These are phyloP conservation scores for Monilinia fructicola DNA, from an alignment of 2,329 filamentous ascomycete genomes.

Conservation along the genomic window DNA sequence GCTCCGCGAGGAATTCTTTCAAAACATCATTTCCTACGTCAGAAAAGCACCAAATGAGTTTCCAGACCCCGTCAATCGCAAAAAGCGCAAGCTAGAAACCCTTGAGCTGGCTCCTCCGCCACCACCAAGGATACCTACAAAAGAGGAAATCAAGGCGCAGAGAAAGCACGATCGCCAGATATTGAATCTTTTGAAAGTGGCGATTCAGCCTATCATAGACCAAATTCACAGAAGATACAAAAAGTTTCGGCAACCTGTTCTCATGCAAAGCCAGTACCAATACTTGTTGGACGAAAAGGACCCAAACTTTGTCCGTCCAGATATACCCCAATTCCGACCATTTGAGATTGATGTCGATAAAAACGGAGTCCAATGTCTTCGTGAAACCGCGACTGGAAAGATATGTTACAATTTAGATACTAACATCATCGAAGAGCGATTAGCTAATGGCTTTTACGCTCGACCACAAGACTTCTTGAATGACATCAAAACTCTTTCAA, in stretches of 20 bases:
- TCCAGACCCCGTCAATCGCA: conserved; percentile 80
- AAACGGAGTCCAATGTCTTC: conserved; percentile 72
- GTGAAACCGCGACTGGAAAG: conserved; percentile 73
- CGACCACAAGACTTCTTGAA: conserved; percentile 84
- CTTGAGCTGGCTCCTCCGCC: conserved; percentile 69
- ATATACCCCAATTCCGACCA: conserved; percentile 60
- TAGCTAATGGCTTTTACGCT: conserved; percentile 95
- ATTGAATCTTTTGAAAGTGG: conserved; percentile 83
- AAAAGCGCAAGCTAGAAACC: conserved; percentile 77
- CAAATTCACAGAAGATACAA: conserved; percentile 89
- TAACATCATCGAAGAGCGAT: conserved; percentile 88
- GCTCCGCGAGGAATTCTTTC: conserved; percentile 78
- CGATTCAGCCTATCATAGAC: conserved; percentile 94
- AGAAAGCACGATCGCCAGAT: conserved; percentile 80
- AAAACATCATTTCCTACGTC: conserved; percentile 70
- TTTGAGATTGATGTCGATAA: conserved; percentile 79
- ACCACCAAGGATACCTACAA: conserved; percentile 65
- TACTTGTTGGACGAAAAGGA: conserved; percentile 86
- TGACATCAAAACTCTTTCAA: conserved; percentile 81
- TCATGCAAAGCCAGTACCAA: conserved; percentile 70
- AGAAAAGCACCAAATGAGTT: conserved; percentile 80
- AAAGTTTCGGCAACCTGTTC: conserved; percentile 78
- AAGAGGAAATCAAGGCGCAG: conserved; percentile 77
- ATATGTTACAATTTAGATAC: conserved; percentile 96
- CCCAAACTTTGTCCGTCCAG: conserved; percentile 63